Conservation (phyloP, 2,329 filamentous ascomycete genomes). For the Aureobasidium sp. region DNA sequence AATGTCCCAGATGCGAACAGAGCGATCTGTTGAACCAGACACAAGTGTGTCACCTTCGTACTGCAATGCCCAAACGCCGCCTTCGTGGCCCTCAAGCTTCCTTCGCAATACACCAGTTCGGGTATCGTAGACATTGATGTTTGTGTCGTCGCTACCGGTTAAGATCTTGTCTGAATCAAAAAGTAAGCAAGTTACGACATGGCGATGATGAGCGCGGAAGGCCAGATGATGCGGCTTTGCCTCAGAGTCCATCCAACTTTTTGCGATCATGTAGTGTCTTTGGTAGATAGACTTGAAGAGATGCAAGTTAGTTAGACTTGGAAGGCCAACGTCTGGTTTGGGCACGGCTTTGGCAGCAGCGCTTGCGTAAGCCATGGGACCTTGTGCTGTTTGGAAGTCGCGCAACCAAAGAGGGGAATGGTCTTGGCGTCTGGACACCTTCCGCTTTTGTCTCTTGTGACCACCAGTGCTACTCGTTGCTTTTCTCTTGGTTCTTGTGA, state of each 20-base stretch:
- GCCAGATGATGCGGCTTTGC: slow-evolving; percentile 84
- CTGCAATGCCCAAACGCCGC: slow-evolving; percentile 94
- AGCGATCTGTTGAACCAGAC: slow-evolving; percentile 90
- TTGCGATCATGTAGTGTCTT: slow-evolving; percentile 80
- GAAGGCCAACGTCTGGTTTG: slow-evolving; percentile 69
- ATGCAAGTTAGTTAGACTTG: slow-evolving; percentile 73
- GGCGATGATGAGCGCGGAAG: slow-evolving; percentile 89
- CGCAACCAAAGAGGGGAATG: slow-evolving; percentile 37
- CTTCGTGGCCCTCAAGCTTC: slow-evolving; percentile 86
- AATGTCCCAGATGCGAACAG: slow-evolving; percentile 99
- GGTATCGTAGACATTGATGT: slow-evolving; percentile 97
- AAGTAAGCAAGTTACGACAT: slow-evolving; percentile 95
- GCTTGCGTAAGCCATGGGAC: slow-evolving; percentile 77
- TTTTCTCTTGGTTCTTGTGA: slow-evolving; percentile 31
- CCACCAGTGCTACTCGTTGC: slow-evolving; percentile 29
- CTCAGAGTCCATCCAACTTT: slow-evolving; percentile 80
- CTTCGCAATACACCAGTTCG: slow-evolving; percentile 80
- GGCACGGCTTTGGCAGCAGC: slow-evolving; percentile 76
- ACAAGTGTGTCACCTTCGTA: slow-evolving; percentile 94
- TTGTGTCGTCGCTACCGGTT: slow-evolving; percentile 92
- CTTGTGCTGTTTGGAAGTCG: slow-evolving; percentile 54
- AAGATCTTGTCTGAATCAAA: slow-evolving; percentile 98
- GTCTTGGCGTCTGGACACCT: slow-evolving; percentile 37
- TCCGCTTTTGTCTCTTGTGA: slow-evolving; percentile 49
- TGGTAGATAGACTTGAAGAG: slow-evolving; percentile 96